These are phyloP conservation scores for Kwoniella dendrophila DNA, from an alignment of 768 basidiomycete species.

Conservation along the genomic window DNA sequence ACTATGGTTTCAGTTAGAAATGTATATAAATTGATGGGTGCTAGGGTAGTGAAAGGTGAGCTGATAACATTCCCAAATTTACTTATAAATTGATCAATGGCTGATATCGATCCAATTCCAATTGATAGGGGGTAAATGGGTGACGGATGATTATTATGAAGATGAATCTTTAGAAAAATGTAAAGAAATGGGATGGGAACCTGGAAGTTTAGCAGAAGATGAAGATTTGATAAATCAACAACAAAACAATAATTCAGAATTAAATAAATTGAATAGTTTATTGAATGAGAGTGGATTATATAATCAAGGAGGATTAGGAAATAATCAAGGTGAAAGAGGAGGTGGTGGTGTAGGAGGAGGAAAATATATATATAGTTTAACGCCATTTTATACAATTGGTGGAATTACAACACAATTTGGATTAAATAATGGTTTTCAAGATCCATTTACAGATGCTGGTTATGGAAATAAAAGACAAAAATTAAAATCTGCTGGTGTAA, in stretches of 20 bases:
- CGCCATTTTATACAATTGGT: slow-evolving; percentile 84
- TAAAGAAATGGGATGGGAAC: slow-evolving; percentile 74
- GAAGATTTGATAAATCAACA: slow-evolving; percentile 31
- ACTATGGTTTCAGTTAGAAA: slow-evolving; percentile 91
- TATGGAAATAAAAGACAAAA: slow-evolving; percentile 80
- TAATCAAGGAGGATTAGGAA: too few species aligned
- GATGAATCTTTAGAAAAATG: slow-evolving; percentile 76
- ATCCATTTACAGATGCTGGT: slow-evolving; percentile 86
- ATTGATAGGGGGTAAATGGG: slow-evolving; percentile 78
- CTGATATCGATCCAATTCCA: too few species aligned
- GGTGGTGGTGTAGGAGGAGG: slow-evolving; percentile 1
- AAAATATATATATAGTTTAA: slow-evolving; percentile 20
- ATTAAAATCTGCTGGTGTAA: slow-evolving; percentile 76
- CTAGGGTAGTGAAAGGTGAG: slow-evolving; percentile 80
- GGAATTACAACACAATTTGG: slow-evolving; percentile 93
- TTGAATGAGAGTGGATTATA: too few species aligned
- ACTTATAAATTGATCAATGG: neutral
- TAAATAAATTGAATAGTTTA: too few species aligned
- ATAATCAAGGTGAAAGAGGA: too few species aligned
- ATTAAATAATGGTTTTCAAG: slow-evolving; percentile 73
- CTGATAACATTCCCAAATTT: neutral
- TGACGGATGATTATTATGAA: slow-evolving; percentile 95
- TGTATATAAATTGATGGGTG: slow-evolving; percentile 90
- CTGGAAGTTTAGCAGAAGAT: slow-evolving; percentile 67
- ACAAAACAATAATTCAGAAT: too few species aligned